Conservation (phyloP, 371 early-diverging fungal genomes). For the Blakeslea trispora region DNA sequence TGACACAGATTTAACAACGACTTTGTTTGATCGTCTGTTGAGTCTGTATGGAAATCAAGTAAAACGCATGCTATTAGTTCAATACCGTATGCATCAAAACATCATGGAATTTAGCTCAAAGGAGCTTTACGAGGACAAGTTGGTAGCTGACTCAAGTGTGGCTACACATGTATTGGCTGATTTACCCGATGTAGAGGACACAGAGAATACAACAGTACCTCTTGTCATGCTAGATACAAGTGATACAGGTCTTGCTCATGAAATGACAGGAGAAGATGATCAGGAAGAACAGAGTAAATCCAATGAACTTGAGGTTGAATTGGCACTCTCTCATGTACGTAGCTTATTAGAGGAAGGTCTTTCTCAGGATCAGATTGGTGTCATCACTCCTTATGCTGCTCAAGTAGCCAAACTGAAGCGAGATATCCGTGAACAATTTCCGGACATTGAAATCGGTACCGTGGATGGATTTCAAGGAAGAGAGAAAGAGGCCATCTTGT, state of each 20-base stretch:
- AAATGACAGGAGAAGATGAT: constrained; percentile 53
- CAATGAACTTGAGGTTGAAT: constrained; percentile 77
- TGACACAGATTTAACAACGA: constrained; percentile 38
- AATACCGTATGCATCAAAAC: constrained; percentile 87
- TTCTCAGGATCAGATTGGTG: constrained; percentile 64
- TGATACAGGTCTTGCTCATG: constrained; percentile 57
- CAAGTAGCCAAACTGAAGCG: constrained; percentile 66
- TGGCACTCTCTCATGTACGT: constrained; percentile 65
- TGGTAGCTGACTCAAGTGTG: constrained; percentile 72
- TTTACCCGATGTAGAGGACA: constrained; percentile 53
- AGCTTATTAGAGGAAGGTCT: constrained; percentile 69
- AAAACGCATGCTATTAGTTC: constrained; percentile 73
- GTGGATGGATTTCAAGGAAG: constrained; percentile 98
- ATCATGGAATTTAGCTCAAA: constrained; percentile 82
- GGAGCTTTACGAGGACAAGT: constrained; percentile 61
- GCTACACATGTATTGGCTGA: constrained; percentile 66
- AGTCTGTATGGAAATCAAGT: constrained; percentile 56
- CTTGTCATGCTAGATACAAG: constrained; percentile 80
- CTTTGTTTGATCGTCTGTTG: constrained; percentile 77
- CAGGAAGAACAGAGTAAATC: constrained; percentile 65
- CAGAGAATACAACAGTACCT: constrained; percentile 64
- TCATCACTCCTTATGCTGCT: constrained; percentile 86
- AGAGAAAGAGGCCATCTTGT: constrained; percentile 90
- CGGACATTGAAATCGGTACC: constrained; percentile 75
- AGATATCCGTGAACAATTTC: constrained; percentile 43